Evolutionary conservation across 129 eudicot species (phyloP), one percentile per base, ranked within the genome.

Genomic region (Pulicaria dysenterica): DNA sequence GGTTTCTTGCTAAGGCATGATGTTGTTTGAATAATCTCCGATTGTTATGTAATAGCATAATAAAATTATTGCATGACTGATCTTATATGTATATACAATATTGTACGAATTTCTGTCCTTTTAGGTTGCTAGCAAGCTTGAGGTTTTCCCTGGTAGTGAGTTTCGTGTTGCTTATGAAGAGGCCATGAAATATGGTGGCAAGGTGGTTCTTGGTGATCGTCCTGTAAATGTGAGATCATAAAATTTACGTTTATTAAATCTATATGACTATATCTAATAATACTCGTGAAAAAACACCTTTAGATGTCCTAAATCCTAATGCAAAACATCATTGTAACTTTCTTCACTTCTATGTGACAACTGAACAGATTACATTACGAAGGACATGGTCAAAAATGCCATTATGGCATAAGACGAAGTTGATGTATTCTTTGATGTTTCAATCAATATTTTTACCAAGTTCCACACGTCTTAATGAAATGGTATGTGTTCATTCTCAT

Each of bases 171-270:
- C 87, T 77, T 95, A 82, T 75, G 99, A 91, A 73, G 99, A 95
- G 79, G 97, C 99, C 31, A 73, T 75, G 85, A 88, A 95, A 72
- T 86, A 85, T 81, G 94, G 97, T 3, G 89, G 96, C 73, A 95
- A 85, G 86, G 97, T 95, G 76, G 77, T 95, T 73, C 99, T 95
- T 79, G 99, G 99, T 76, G 99, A 95, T 67, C 99, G 99, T 63
- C 96, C 99, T 37, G 97, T 91, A 43, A 80, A 86, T 43, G 99
- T 94, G 83, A 89, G 88, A 63, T 74, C 12, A 57, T 57, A 59
- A 9, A 77, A 15, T 39, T 58, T 67, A 15, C 47, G 53, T 48
- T 37, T 39, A 34, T 57, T 42, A 68, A 17, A 19, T 68, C 7
- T 55, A 45, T 67, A 31, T 68, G 13, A 58, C 7, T 55, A 45